Percentiles rank a stretch among this genome's conserved stretches.
Conservation (phyloP, 768 basidiomycete genomes). For the Auricularia sp. region DNA sequence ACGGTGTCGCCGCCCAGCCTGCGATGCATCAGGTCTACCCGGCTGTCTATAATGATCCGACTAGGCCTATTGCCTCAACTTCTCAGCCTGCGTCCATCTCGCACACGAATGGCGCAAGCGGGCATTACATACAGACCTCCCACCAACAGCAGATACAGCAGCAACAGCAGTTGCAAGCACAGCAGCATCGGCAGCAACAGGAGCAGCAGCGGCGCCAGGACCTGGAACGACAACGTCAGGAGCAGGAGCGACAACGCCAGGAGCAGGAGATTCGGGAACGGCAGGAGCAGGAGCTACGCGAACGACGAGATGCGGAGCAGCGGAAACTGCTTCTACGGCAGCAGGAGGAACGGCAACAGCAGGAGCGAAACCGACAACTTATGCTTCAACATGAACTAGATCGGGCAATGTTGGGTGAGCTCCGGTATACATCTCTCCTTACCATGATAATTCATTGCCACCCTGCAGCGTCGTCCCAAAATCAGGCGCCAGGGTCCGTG, state of each 20-base stretch:
- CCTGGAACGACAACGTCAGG: constrained; percentile 20
- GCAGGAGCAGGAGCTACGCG: constrained; percentile 23
- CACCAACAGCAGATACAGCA: not conserved
- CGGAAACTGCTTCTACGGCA: constrained; percentile 7
- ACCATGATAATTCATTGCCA: too few species aligned
- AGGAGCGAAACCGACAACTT: constrained; percentile 25
- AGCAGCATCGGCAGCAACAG: not conserved
- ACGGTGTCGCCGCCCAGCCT: too few species aligned
- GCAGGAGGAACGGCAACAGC: constrained; percentile 23
- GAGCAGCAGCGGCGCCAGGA: constrained; percentile 1
- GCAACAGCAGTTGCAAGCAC: constrained; percentile 9
- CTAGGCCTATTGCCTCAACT: too few species aligned
- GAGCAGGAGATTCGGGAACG: constrained; percentile 24
- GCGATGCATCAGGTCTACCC: too few species aligned
- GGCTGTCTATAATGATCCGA: too few species aligned
- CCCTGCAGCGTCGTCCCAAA: too few species aligned
- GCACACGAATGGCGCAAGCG: not conserved
- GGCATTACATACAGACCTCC: not conserved
- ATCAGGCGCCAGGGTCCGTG: too few species aligned
- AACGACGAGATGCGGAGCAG: constrained; percentile 29
- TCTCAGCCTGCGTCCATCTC: not conserved
- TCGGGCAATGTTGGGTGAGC: too few species aligned
- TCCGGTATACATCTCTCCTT: too few species aligned
- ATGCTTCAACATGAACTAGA: too few species aligned
- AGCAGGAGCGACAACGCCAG: constrained; percentile 20